Percentiles rank a stretch among this genome's conserved stretches.
phyloP scores from a whole-genome alignment of 2,329 filamentous ascomycete species.

The Pseudofabraea citricarpa region DNA sequence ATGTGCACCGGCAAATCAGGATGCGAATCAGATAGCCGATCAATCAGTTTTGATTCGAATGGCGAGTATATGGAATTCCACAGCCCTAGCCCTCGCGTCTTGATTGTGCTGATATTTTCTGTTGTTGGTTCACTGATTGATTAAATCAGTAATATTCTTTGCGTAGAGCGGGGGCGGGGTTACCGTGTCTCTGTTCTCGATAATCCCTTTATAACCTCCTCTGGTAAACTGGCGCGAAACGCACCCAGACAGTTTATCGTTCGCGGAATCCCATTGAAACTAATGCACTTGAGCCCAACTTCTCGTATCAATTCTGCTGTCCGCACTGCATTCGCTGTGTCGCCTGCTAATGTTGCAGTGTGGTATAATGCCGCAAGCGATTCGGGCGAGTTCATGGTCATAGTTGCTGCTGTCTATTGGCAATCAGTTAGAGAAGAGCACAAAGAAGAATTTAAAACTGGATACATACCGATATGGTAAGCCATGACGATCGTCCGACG shows the following conservation, averaged over 20 bases:
- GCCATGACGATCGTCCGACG: slow-evolving; percentile 60
- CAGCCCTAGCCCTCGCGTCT: slow-evolving; percentile 55
- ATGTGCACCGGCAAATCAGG: slow-evolving; percentile 81
- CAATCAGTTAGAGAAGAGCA: no score
- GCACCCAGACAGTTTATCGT: slow-evolving; percentile 78
- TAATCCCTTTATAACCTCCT: slow-evolving; percentile 47
- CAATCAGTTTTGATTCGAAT: slow-evolving; percentile 65
- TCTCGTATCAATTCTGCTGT: slow-evolving; percentile 69
- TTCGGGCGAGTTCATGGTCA: slow-evolving; percentile 82
- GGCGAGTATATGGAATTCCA: slow-evolving; percentile 77
- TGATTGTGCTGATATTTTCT: slow-evolving; percentile 49
- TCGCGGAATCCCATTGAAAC: slow-evolving; percentile 70
- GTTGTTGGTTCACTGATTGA: slow-evolving; percentile 12
- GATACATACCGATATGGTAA: slow-evolving; percentile 54
- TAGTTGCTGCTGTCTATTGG: slow-evolving; percentile 76
- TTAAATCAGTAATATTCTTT: background rate
- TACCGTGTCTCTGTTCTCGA: slow-evolving; percentile 48
- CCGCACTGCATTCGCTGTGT: slow-evolving; percentile 17
- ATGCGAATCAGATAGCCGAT: slow-evolving; percentile 69
- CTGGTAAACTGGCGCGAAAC: slow-evolving; percentile 60
- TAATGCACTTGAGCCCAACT: slow-evolving; percentile 71
- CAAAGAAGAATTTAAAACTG: no score
- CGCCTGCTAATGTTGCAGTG: slow-evolving; percentile 15
- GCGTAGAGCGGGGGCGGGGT: background rate
- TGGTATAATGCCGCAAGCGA: slow-evolving; percentile 55